These are phyloP conservation scores for Cyclanthera cordifolia DNA, from an alignment of 306 rosid species.

Conservation along the genomic window DNA sequence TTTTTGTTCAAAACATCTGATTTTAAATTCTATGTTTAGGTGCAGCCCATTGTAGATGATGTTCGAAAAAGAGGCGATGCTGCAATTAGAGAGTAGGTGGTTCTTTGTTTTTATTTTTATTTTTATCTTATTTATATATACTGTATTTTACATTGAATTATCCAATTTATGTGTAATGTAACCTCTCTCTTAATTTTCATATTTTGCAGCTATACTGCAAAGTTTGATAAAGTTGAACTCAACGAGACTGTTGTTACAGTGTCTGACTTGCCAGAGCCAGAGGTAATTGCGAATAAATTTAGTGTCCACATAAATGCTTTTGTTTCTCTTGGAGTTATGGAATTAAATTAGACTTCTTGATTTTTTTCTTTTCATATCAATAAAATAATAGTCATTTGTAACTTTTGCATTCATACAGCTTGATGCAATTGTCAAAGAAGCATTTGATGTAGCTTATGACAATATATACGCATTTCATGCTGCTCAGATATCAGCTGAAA, in stretches of 20 bases:
- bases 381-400: not conserved
- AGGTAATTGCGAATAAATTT: constrained; percentile 35
- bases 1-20: constrained; percentile 8
- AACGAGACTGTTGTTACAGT: constrained; percentile 51
- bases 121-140: not conserved
- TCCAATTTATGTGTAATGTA: not conserved
- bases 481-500: constrained; percentile 70
- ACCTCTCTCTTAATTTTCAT: constrained; percentile 1
- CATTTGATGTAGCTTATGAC: constrained; percentile 79
- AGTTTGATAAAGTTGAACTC: constrained; percentile 66
- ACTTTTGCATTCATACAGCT: constrained; percentile 43
- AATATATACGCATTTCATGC: constrained; percentile 88
- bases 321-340: not conserved
- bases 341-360: not conserved
- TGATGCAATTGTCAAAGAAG: constrained; percentile 55
- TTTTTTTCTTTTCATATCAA: not conserved
- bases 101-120: not conserved
- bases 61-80: constrained; percentile 71
- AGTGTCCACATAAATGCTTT: not conserved
- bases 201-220: constrained; percentile 54
- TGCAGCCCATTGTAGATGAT: constrained; percentile 85
- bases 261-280: constrained; percentile 72
- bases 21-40: constrained; percentile 28
- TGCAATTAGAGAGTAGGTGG: constrained; percentile 65
- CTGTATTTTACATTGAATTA: not conserved